Base-by-base conservation (phyloP, 257 asterid genomes). In the Sherardia arvensis region DNA sequence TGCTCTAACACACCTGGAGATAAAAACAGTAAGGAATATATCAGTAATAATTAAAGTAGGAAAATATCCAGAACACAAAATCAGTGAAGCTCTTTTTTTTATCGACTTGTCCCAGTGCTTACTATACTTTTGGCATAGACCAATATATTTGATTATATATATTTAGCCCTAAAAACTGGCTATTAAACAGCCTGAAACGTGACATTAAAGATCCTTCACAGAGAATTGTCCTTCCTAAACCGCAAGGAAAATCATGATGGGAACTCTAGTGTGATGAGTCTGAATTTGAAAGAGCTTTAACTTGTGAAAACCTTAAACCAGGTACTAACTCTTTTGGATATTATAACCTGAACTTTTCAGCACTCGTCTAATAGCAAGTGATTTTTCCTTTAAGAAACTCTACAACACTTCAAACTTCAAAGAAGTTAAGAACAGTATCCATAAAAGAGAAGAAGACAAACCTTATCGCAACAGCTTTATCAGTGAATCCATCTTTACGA, bases 401-500 rank as follows among this genome's bases (percentile, higher is more conserved):
- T n/a, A 15, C 2, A 14, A 27, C 17, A 14, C 21, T 45, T 27
- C 27, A 45, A 48, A 30, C 9, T 10, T 17, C 3, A 70, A 21
- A 30, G 27, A 65, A 6, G 26, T 21, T 53, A 30, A 26, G 26
- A 12, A 69, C 27, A 68, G 48, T 61, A 15, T 56, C 36, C 38
- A 27, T 21, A 25, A n/a, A n/a, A 25, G 25, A 6, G 12, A 21
- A 14, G 14, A 34, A 51, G 14, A 7, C 34, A 63, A 76, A 93
- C 99, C 99, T 93, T 79, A 90, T 93, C 66, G 73, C 80, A 51
- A 93, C 96, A 23, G 99, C 97, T 80, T 93, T 93, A 77, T 93
- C 97, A 5, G 97, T 81, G 74, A 82, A 90, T 55, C 99, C 97
- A 78, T 90, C 96, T 53, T 90, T 89, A 33, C 85, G 73, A 28